A percentile compares a stretch with the other conserved stretches of the same genome.
Conservation (phyloP, 305 asterid species). For the Fraxinus velutina region DNA sequence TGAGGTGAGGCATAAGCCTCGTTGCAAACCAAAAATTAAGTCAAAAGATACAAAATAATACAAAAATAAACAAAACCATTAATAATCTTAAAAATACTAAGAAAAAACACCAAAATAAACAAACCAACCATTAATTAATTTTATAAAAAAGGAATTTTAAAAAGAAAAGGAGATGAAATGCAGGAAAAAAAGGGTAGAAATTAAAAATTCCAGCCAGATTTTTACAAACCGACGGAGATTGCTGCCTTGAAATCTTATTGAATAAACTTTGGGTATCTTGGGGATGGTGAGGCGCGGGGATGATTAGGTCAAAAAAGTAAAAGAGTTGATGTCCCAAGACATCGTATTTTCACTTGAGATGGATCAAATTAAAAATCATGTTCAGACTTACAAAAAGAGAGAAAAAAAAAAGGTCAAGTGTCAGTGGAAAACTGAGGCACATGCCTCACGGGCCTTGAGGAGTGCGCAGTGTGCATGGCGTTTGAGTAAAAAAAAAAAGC, state of each 20-base stretch:
- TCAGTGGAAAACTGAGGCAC: background rate
- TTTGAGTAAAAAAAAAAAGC: background rate
- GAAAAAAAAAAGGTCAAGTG: background rate
- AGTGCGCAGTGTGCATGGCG: background rate
- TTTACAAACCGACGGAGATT: background rate
- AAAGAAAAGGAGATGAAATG: background rate
- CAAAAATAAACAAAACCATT: background rate
- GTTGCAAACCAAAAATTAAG: background rate
- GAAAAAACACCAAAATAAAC: background rate
- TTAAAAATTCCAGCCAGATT: background rate
- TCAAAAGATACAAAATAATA: background rate
- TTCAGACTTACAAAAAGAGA: background rate
- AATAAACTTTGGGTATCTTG: background rate
- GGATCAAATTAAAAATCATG: background rate
- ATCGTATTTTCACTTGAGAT: background rate
- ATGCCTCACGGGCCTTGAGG: background rate
- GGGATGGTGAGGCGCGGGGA: background rate
- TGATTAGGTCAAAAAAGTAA: background rate
- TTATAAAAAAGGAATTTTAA: background rate
- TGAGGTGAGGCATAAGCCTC: background rate
- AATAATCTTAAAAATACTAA: background rate
- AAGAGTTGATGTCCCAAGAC: background rate
- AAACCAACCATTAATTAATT: background rate
- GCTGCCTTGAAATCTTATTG: background rate
- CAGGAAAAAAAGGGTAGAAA: background rate